Evolutionary conservation across 768 basidiomycete genomes (phyloP).

Genomic region (Phaeotremella skinneri): DNA sequence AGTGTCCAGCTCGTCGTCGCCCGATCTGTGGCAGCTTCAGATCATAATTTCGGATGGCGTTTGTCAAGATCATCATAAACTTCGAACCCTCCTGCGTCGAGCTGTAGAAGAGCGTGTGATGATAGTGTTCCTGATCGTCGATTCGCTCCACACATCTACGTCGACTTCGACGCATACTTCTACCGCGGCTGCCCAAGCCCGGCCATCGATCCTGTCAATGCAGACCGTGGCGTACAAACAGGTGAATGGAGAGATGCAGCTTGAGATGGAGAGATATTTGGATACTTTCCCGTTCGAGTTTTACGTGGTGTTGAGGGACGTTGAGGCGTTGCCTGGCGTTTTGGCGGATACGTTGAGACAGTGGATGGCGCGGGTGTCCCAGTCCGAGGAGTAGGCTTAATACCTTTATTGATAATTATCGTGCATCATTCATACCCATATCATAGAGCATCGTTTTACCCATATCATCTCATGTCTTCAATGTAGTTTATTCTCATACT

Average conservation of each 20-base stretch:
- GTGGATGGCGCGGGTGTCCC: conserved; percentile 55
- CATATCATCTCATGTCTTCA: too few relatives aligned
- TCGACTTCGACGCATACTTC: conserved; percentile 9
- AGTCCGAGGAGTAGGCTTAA: conserved; percentile 40
- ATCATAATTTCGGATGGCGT: conserved; percentile 99
- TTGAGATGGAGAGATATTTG: conserved; percentile 82
- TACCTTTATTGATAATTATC: too few relatives aligned
- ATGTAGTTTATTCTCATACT: too few relatives aligned
- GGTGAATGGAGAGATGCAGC: conserved; percentile 72
- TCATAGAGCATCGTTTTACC: background rate
- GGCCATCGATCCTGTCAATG: conserved; percentile 86
- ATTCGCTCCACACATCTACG: conserved; percentile 66
- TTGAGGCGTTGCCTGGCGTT: conserved; percentile 88
- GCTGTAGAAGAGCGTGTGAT: conserved; percentile 88
- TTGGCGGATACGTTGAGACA: conserved; percentile 83
- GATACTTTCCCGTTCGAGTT: conserved; percentile 98
- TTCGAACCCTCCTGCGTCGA: conserved; percentile 73
- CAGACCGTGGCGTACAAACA: conserved; percentile 75
- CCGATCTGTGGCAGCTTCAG: conserved; percentile 93
- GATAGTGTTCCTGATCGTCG: conserved; percentile 94
- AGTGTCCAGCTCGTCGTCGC: conserved; percentile 60
- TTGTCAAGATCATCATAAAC: conserved; percentile 87
- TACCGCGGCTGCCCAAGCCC: conserved; percentile 14
- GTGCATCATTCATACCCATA: background rate
- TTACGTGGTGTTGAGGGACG: conserved; percentile 83